Percentiles rank a stretch among this genome's conserved stretches.
Conservation (phyloP, 2,329 filamentous ascomycete species). For the Trichophyton mentagrophytes region DNA sequence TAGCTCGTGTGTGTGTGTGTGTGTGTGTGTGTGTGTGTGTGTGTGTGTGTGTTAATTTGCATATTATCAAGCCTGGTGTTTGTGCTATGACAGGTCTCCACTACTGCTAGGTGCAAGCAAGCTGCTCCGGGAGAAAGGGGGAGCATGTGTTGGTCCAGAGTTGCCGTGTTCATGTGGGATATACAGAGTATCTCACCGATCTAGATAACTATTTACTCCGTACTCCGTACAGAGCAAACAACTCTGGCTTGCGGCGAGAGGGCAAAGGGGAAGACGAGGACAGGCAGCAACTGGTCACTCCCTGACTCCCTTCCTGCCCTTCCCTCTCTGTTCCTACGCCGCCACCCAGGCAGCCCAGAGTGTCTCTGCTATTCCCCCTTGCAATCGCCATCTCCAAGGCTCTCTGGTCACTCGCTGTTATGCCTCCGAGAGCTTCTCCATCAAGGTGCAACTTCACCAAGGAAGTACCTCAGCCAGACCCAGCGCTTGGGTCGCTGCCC, state of each 20-base stretch:
- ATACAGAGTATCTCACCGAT: not conserved
- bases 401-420: not conserved
- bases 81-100: not conserved
- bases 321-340: not conserved
- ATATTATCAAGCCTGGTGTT: not conserved
- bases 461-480: not conserved
- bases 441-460: not conserved
- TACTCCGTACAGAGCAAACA: not conserved
- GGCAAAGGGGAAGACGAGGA: not conserved
- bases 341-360: not conserved
- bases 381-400: not conserved
- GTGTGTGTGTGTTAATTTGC: not conserved
- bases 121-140: not conserved
- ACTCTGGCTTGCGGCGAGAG: not conserved
- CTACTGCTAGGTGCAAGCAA: not conserved
- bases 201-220: not conserved
- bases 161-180: not conserved
- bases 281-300: too few relatives aligned
- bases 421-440: not conserved
- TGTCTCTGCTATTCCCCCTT: not conserved
- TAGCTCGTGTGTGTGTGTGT: too few relatives aligned
- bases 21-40: too few relatives aligned
- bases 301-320: not conserved
- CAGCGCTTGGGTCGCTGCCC: conserved; percentile 2
- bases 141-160: not conserved